Evolutionary conservation across 148 eudicot genomes (phyloP), one percentile per base, ranked within the genome.

Genomic region (Chenopodium suecicum): DNA sequence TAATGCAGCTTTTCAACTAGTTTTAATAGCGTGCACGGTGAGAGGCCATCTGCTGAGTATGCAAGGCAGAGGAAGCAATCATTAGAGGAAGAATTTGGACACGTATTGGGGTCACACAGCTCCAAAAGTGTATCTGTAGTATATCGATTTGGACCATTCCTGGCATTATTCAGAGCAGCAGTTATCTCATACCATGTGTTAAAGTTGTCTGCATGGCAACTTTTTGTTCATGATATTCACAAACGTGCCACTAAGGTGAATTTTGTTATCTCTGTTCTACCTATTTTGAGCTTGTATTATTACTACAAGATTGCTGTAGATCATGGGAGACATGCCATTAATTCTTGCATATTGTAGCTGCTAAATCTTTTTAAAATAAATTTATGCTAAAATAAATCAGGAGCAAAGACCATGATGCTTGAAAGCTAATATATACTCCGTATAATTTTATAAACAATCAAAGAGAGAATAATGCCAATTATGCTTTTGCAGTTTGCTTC

Each of bases 111-210:
- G 80, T 84, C 89, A 66, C 81, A 91, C 84, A 90, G 94, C 81
- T 88, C 97, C 68, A 91, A 85, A 88, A 91, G 93, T 79, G 79
- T 92, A 73, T 90, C 98, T 56, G 79, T 73, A 65, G 92, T 90
- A 65, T 91, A 90, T 80, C 91, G 87, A 27, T 94, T 95, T 84
- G 98, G 99, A 58, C 99, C 99, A 79, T 95, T 92, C 84, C 84
- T 94, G 87, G 99, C 99, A 58, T 89, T 95, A 82, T 95, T 92
- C 81, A 88, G 99, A 86, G 99, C 97, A 70, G 97, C 98, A 65
- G 88, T 91, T 71, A 92, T 95, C 81, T 95, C 99, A 76, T 94
- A 85, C 82, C 88, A 94, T 79, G 97, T 92, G 52, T 84, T 92
- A 79, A 94, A 95, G 93, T 86, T 95, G 74, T 87, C 95, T 29